Conservation (phyloP, 345 rosid genomes). For the Barbarea vulgaris region DNA sequence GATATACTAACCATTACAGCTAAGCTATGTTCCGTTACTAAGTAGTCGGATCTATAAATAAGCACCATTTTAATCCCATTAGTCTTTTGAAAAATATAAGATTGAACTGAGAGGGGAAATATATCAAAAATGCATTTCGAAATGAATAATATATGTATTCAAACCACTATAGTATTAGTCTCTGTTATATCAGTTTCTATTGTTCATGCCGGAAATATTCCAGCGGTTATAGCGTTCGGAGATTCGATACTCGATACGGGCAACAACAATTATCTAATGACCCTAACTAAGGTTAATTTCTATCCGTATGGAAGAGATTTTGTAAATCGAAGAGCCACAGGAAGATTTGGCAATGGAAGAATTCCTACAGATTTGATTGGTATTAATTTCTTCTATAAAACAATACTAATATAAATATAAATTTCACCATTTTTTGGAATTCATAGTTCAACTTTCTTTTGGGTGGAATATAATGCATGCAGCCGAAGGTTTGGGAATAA, state of each 20-base stretch:
- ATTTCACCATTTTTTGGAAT: no score
- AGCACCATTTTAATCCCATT: not conserved
- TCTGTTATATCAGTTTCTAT: not conserved
- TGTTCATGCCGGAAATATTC: constrained; percentile 24
- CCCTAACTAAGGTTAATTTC: constrained; percentile 39
- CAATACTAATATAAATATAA: no score
- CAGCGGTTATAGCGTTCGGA: constrained; percentile 45
- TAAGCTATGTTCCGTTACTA: constrained; percentile 12
- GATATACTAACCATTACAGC: not conserved
- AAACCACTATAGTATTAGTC: constrained; percentile 2
- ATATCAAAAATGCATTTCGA: not conserved
- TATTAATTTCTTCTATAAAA: not conserved
- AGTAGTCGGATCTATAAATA: not conserved
- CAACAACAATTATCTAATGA: constrained; percentile 35
- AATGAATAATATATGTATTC: constrained; percentile 8
- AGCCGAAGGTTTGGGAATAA: constrained; percentile 42
- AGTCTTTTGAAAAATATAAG: not conserved
- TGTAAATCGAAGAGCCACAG: constrained; percentile 32
- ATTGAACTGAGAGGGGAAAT: not conserved
- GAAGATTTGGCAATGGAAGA: constrained; percentile 46
- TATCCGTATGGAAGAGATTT: constrained; percentile 46
- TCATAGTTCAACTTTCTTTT: not conserved
- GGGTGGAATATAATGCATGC: constrained; percentile 9
- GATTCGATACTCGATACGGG: constrained; percentile 52
- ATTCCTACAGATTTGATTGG: constrained; percentile 46